Conservation (phyloP, 495 filamentous ascomycete genomes). For the Lepraria neglecta region DNA sequence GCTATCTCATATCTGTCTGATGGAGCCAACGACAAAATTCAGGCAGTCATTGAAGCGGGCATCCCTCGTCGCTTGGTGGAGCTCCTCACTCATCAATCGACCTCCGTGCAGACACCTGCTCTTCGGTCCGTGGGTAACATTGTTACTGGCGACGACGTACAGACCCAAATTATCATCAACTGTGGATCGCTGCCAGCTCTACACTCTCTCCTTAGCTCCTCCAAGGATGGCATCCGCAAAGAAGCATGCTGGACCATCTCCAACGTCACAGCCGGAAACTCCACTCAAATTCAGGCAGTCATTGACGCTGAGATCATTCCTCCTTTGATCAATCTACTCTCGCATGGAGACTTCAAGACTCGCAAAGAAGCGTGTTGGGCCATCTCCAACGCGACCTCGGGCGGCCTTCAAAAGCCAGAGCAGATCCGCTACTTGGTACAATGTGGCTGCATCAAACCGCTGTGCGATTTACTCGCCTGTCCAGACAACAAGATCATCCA, state of each 20-base stretch:
- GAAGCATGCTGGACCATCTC: constrained; percentile 99
- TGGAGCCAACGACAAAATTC: constrained; percentile 98
- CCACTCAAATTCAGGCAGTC: constrained; percentile 93
- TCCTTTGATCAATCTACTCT: constrained; percentile 88
- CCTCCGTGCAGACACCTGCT: constrained; percentile 96
- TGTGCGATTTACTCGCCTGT: constrained; percentile 93
- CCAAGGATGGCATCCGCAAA: constrained; percentile 98
- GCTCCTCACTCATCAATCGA: constrained; percentile 97
- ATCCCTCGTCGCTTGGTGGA: constrained; percentile 97
- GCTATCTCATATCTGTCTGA: constrained; percentile 99
- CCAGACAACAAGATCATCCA: constrained; percentile 99
- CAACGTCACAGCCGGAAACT: constrained; percentile 97
- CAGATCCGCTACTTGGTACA: constrained; percentile 93
- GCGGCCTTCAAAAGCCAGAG: constrained; percentile 95
- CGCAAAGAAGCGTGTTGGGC: constrained; percentile 99
- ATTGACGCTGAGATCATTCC: constrained; percentile 96
- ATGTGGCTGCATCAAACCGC: constrained; percentile 92
- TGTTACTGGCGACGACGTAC: constrained; percentile 96
- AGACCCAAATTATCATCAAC: constrained; percentile 99
- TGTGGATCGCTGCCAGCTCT: constrained; percentile 88
- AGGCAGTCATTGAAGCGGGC: constrained; percentile 96
- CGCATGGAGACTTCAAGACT: constrained; percentile 97
- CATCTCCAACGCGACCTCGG: constrained; percentile 97
- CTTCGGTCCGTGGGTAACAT: constrained; percentile 98
- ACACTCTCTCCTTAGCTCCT: constrained; percentile 85